Conservation (phyloP, 2,329 filamentous ascomycete species). For the Dendryphion nanum region DNA sequence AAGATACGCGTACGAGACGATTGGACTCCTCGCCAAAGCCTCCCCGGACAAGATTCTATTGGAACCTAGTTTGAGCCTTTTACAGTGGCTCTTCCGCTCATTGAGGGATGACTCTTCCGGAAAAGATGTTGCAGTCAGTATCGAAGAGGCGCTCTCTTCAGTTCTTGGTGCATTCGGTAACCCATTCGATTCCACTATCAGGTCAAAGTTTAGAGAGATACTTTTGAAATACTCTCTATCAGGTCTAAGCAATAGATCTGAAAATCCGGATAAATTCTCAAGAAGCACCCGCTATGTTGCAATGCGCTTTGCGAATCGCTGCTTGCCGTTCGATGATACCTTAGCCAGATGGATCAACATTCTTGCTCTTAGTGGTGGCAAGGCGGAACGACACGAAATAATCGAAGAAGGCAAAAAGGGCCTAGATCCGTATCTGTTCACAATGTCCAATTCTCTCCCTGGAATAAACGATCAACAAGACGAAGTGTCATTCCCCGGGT, state of each 20-base stretch:
- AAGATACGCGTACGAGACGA: constrained; percentile 83
- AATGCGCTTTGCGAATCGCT: constrained; percentile 87
- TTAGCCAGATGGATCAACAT: constrained; percentile 86
- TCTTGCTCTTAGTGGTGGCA: constrained; percentile 68
- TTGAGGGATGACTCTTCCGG: constrained; percentile 75
- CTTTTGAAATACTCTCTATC: constrained; percentile 31
- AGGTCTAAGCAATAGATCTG: constrained; percentile 8
- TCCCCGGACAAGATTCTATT: constrained; percentile 58
- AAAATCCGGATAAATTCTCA: constrained; percentile 41
- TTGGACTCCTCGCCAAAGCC: constrained; percentile 74
- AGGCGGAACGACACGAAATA: constrained; percentile 74
- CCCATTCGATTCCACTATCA: constrained; percentile 42
- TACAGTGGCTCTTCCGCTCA: constrained; percentile 79
- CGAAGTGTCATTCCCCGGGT: constrained; percentile 40
- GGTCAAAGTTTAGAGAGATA: constrained; percentile 36
- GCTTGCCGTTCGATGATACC: constrained; percentile 75
- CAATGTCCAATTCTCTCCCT: constrained; percentile 53
- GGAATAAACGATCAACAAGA: constrained; percentile 19
- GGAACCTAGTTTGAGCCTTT: constrained; percentile 54
- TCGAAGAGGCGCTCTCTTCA: constrained; percentile 83
- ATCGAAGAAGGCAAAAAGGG: constrained; percentile 88
- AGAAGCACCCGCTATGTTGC: constrained; percentile 74
- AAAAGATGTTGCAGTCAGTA: constrained; percentile 75
- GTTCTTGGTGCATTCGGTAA: constrained; percentile 62
- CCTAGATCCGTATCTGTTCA: constrained; percentile 74